Evolutionary conservation across 2,329 filamentous ascomycete species (phyloP).

Genomic region (Pestalotiopsis sp.): DNA sequence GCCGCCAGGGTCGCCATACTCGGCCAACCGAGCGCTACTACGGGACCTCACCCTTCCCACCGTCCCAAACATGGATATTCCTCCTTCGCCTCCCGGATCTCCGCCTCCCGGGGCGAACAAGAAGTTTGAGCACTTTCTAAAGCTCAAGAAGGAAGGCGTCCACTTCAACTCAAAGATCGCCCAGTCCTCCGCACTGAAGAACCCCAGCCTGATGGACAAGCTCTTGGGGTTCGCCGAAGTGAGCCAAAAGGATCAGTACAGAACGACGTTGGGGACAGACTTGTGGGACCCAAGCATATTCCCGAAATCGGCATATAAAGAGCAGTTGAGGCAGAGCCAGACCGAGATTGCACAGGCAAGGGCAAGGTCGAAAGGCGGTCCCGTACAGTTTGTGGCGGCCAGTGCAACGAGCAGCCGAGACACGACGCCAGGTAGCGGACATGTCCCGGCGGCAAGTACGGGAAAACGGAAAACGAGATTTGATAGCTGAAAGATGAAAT

Average conservation of each 20-base stretch:
- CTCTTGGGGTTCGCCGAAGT: conserved; percentile 68
- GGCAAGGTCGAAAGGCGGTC: conserved; percentile 43
- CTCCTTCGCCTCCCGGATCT: conserved; percentile 69
- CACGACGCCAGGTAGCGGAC: conserved; percentile 23
- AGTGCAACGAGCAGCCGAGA: conserved; percentile 12
- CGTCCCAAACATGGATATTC: conserved; percentile 73
- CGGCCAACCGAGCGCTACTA: conserved; percentile 62
- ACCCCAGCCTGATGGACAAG: conserved; percentile 73
- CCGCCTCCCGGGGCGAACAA: conserved; percentile 54
- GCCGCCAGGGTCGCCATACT: conserved; percentile 66
- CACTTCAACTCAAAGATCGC: conserved; percentile 80
- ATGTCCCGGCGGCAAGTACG: conserved; percentile 25
- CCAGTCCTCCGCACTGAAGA: conserved; percentile 66
- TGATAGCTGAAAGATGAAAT: conserved; percentile 26
- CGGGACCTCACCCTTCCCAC: conserved; percentile 75
- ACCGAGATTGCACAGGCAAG: conserved; percentile 46
- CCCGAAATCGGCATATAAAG: conserved; percentile 55
- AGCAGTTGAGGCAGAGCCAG: conserved; percentile 50
- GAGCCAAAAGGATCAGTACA: conserved; percentile 60
- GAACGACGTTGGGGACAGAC: conserved; percentile 57
- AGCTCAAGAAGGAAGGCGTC: conserved; percentile 73
- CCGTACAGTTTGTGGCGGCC: conserved; percentile 52
- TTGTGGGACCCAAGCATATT: conserved; percentile 62
- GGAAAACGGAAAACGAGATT: conserved; percentile 37
- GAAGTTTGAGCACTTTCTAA: conserved; percentile 74